These are phyloP conservation scores for Cutaneotrichosporon sp. DNA, from an alignment of 1,284 basidiomycete genomes.

Conservation along the genomic window DNA sequence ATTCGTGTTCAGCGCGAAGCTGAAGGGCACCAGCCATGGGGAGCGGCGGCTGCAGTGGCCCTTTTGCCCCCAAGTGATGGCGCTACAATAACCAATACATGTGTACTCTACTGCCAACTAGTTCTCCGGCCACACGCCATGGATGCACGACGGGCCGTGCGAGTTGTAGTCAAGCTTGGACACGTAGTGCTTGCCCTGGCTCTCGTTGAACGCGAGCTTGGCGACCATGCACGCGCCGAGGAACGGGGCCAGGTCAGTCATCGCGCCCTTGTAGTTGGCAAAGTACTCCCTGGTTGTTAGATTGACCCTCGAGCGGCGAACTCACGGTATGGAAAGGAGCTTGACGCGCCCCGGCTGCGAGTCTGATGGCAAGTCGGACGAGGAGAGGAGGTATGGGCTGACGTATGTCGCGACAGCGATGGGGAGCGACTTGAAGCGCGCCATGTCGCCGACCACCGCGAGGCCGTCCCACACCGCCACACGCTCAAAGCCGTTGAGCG, in stretches of 20 bases:
- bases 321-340: constrained; percentile 67
- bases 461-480: constrained; percentile 76
- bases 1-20: too few species aligned
- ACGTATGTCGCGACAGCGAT: constrained; percentile 74
- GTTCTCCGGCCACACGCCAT: constrained; percentile 32
- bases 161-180: constrained; percentile 54
- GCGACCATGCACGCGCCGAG: constrained; percentile 82
- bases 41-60: too few species aligned
- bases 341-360: constrained; percentile 67
- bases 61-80: too few species aligned
- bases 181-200: constrained; percentile 45
- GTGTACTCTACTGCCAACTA: not conserved
- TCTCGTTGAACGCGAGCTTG: constrained; percentile 58
- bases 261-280: constrained; percentile 82
- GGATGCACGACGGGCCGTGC: constrained; percentile 49
- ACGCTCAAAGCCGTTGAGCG: constrained; percentile 58
- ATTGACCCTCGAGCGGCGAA: not conserved
- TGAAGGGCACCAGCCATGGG: too few species aligned
- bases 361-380: constrained; percentile 58
- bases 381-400: constrained; percentile 66
- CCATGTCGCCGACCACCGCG: constrained; percentile 79
- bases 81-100: constrained; percentile 7
- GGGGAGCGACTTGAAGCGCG: constrained; percentile 65
- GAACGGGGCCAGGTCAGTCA: constrained; percentile 80
- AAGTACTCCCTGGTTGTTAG: constrained; percentile 67